Evolutionary conservation across 768 basidiomycete genomes (phyloP), one percentile per base, ranked within the genome.

Genomic region (Xerocomus brunneocitrinus): DNA sequence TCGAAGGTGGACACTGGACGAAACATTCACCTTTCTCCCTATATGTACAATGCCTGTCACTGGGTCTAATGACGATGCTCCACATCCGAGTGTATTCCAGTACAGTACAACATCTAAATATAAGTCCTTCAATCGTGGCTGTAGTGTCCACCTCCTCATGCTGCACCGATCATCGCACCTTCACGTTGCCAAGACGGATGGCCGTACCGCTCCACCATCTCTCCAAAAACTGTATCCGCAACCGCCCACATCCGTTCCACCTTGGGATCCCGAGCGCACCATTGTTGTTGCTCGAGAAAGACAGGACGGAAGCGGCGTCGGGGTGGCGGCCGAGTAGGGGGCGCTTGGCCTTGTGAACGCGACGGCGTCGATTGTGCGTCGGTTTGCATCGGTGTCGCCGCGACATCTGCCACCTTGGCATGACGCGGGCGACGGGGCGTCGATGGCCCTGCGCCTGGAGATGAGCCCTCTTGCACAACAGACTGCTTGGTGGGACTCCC

Each of bases 211-310:
- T 32, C 34, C 34, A 56, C 43, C 67, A 64, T 59, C 49, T 56
- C 46, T 3, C 53, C 42, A 16, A 57, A 42, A 41, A 56, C 53
- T 1, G n/a, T 30, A 31, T 49, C 47, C 13, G 62, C 67, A 28
- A 12, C 53, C 6, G 46, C 56, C 68, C 69, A 69, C 40, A 67
- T 58, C n/a, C 47, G 55, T 32, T 62, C 61, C n/a, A 59, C 60
- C 47, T 65, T 71, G 32, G 70, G 76, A 58, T 80, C 80, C 31
- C 63, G 60, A 28, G 65, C 64, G 25, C 63, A 68, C 80, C 80
- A 81, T 43, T 80, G 77, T 47, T 71, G 61, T n/a, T 75, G 73
- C 56, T 79, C 79, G 3, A 73, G 66, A 63, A 79, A 81, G 13
- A 80, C 70, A 8, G 79, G 74, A 9, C 76, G 70, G 58, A 79